Percentiles rank a stretch among this genome's conserved stretches.
Conservation (phyloP, 2,329 filamentous ascomycete genomes). For the Talaromyces sp. region DNA sequence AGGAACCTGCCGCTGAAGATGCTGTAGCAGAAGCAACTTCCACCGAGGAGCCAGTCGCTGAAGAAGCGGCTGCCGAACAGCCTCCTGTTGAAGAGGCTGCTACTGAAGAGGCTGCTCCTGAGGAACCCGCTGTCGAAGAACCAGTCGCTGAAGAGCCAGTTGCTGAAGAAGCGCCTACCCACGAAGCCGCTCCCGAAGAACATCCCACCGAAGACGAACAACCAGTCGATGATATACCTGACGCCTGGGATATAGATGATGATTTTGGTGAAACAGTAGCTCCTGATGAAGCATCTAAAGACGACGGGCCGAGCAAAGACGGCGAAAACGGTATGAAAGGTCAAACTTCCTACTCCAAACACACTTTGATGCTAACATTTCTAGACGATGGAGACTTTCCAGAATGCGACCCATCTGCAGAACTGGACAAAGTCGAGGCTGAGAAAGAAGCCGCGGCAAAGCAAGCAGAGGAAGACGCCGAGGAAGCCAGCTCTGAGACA, state of each 20-base stretch:
- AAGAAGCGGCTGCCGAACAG: conserved; percentile 16
- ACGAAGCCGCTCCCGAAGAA: conserved; percentile 14
- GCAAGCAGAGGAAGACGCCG: conserved; percentile 26
- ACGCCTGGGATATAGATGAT: conserved; percentile 8
- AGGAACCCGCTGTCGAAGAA: conserved; percentile 14
- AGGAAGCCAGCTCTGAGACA: conserved; percentile 20
- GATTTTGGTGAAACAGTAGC: conserved; percentile 2
- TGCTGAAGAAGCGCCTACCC: conserved; percentile 6
- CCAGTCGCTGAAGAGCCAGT: conserved; percentile 12
- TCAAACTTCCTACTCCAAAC: conserved; percentile 20
- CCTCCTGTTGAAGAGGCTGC: conserved; percentile 7
- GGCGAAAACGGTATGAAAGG: conserved; percentile 7
- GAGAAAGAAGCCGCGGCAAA: conserved; percentile 28
- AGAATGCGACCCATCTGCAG: conserved; percentile 25
- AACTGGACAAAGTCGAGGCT: conserved; percentile 24
- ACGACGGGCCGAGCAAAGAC: background rate
- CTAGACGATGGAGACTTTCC: conserved; percentile 28
- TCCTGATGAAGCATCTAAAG: conserved; percentile 5
- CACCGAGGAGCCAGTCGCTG: conserved; percentile 11
- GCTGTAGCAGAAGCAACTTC: conserved; percentile 3
- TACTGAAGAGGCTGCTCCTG: conserved; percentile 12
- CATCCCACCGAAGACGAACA: conserved; percentile 9
- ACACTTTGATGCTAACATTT: conserved; percentile 11
- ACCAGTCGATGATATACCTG: conserved; percentile 3
- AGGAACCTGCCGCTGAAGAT: conserved; percentile 7